Evolutionary conservation across 805 yeast species (phyloP).

Genomic region (Hanseniaspora meyeri): DNA sequence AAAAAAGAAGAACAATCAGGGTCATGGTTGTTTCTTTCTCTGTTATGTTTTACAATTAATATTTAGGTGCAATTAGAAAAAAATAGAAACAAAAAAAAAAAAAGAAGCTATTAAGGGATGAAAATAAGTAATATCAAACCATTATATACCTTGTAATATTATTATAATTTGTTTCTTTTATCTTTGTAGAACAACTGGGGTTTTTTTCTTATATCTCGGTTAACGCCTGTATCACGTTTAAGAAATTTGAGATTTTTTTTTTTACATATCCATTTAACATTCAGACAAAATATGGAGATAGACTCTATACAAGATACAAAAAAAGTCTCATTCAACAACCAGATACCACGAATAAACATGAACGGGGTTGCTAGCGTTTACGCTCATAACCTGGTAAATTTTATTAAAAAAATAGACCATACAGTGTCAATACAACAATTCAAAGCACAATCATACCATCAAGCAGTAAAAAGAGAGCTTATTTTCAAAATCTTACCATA

Average conservation of each 20-base stretch:
- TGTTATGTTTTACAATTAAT: neutral
- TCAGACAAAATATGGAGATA: no score
- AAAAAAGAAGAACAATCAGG: neutral
- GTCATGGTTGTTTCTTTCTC: neutral
- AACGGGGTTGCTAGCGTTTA: neutral
- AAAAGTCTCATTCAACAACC: no score
- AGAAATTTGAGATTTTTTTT: no score
- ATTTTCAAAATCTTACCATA: constrained; percentile 19
- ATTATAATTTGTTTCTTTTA: neutral
- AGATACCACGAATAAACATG: no score
- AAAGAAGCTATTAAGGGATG: neutral
- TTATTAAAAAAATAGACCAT: neutral
- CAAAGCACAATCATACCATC: constrained; percentile 27
- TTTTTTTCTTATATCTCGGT: neutral
- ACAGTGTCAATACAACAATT: constrained; percentile 13
- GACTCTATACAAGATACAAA: no score
- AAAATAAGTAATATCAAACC: neutral
- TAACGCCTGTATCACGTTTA: no score
- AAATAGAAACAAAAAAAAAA: neutral
- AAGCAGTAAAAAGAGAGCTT: constrained; percentile 25
- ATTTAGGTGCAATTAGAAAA: neutral
- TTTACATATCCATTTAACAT: no score
- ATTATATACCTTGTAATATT: neutral
- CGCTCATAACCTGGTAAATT: neutral
- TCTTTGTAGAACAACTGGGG: neutral